These are phyloP conservation scores for Protomyces lactucae-debilis DNA, from an alignment of 1,139 yeast species.

Conservation along the genomic window DNA sequence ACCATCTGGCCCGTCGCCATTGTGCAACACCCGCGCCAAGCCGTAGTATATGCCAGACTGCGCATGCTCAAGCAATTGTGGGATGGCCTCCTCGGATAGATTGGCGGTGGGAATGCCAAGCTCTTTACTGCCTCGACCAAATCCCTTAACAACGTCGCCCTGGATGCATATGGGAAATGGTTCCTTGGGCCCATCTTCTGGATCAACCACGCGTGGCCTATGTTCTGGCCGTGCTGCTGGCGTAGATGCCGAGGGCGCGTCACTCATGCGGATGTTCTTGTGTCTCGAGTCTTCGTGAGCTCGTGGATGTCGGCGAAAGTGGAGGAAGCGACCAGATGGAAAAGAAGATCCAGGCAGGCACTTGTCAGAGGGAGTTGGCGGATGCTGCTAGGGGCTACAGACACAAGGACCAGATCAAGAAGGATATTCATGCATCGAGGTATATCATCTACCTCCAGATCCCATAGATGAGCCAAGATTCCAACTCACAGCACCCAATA, in stretches of 20 bases:
- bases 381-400: too few relatives aligned
- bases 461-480: too few relatives aligned
- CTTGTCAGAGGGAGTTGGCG: too few relatives aligned
- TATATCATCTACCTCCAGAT: too few relatives aligned
- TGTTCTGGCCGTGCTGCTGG: conserved; percentile 25
- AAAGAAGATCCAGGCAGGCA: too few relatives aligned
- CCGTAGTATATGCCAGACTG: conserved; percentile 92
- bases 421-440: too few relatives aligned
- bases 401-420: too few relatives aligned
- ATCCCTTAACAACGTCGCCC: conserved; percentile 65
- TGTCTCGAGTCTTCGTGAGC: background rate
- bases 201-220: conserved; percentile 40
- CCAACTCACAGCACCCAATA: background rate
- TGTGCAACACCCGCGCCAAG: conserved; percentile 49
- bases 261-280: background rate
- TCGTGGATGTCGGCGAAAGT: too few relatives aligned
- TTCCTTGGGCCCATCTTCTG: conserved; percentile 10
- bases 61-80: conserved; percentile 36
- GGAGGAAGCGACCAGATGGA: too few relatives aligned
- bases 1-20: conserved; percentile 37
- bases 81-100: conserved; percentile 44
- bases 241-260: background rate
- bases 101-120: conserved; percentile 49
- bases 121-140: conserved; percentile 86
- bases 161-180: conserved; percentile 28